Conservation (phyloP, 2,329 filamentous ascomycete genomes). For the Arthrobotrys entomopaga region DNA sequence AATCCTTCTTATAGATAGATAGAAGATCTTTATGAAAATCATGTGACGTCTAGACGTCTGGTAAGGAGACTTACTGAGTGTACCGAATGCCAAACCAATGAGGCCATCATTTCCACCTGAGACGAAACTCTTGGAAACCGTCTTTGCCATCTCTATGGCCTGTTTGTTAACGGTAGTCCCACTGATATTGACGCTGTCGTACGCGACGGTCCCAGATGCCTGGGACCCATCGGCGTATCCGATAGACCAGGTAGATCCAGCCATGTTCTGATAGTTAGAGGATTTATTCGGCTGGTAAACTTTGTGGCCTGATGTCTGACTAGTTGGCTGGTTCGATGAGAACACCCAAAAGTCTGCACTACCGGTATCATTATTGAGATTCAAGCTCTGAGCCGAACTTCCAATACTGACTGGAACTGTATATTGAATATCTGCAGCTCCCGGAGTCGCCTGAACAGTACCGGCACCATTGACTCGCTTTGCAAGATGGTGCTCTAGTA, state of each 20-base stretch:
- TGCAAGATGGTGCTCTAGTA: slow-evolving; percentile 21
- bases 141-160: slow-evolving; percentile 61
- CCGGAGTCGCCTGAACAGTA: slow-evolving; percentile 8
- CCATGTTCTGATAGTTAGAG: slow-evolving; percentile 60
- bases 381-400: slow-evolving; percentile 71
- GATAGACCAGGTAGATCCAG: slow-evolving; percentile 60
- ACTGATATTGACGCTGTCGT: slow-evolving; percentile 61
- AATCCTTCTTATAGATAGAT: background rate
- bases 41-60: too few relatives aligned
- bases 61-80: slow-evolving; percentile 66
- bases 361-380: slow-evolving; percentile 61
- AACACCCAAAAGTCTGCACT: slow-evolving; percentile 60
- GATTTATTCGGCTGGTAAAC: slow-evolving; percentile 63
- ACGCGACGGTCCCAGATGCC: slow-evolving; percentile 61
- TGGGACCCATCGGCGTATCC: slow-evolving; percentile 63
- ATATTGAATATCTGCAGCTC: slow-evolving; percentile 24
- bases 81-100: slow-evolving; percentile 74
- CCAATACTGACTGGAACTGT: slow-evolving; percentile 70
- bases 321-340: slow-evolving; percentile 59
- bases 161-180: slow-evolving; percentile 60
- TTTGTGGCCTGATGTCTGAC: slow-evolving; percentile 59
- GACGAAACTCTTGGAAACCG: slow-evolving; percentile 64
- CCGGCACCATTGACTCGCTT: slow-evolving; percentile 22
- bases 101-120: slow-evolving; percentile 75
- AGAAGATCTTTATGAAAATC: too few relatives aligned